Evolutionary conservation across 2,329 filamentous ascomycete species (phyloP).

Genomic region (Macrophomina pseudophaseolina): DNA sequence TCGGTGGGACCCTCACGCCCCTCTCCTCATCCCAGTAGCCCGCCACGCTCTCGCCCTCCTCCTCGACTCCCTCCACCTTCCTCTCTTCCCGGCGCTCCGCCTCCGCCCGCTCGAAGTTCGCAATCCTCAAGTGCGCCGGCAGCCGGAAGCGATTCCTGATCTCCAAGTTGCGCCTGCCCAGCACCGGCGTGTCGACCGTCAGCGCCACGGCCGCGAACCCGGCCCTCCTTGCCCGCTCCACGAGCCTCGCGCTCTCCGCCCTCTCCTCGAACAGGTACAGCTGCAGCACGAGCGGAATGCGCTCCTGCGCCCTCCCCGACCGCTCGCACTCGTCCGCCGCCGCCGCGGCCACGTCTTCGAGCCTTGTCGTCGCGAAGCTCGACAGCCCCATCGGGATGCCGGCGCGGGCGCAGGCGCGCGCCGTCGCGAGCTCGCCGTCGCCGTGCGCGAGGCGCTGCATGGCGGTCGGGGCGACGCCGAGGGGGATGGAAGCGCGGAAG

Average conservation of each 20-base stretch:
- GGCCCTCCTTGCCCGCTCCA: constrained; percentile 51
- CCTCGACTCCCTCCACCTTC: constrained; percentile 63
- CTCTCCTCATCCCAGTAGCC: constrained; percentile 61
- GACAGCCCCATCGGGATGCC: constrained; percentile 45
- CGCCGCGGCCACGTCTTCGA: constrained; percentile 53
- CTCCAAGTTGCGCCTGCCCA: constrained; percentile 61
- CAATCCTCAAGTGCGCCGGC: constrained; percentile 5
- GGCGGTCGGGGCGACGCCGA: constrained; percentile 50
- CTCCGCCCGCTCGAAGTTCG: constrained; percentile 34
- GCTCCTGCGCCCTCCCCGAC: constrained; percentile 45
- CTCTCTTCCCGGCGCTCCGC: constrained; percentile 58
- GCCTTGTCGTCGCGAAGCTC: constrained; percentile 47
- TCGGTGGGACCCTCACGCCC: constrained; percentile 46
- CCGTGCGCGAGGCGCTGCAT: constrained; percentile 52
- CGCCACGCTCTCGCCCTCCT: constrained; percentile 65
- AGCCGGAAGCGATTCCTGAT: constrained; percentile 50
- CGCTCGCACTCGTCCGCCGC: constrained; percentile 38
- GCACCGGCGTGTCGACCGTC: constrained; percentile 63
- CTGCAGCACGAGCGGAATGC: constrained; percentile 60
- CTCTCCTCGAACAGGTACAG: constrained; percentile 66
- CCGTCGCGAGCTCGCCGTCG: constrained; percentile 51
- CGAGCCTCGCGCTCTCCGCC: constrained; percentile 54
- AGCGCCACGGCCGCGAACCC: constrained; percentile 62
- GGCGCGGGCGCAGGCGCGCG: constrained; percentile 45
- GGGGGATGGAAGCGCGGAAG: constrained; percentile 49